Evolutionary conservation across 257 asterid species (phyloP), one percentile per base, ranked within the genome.

Genomic region (Oldenlandia corymbosa): DNA sequence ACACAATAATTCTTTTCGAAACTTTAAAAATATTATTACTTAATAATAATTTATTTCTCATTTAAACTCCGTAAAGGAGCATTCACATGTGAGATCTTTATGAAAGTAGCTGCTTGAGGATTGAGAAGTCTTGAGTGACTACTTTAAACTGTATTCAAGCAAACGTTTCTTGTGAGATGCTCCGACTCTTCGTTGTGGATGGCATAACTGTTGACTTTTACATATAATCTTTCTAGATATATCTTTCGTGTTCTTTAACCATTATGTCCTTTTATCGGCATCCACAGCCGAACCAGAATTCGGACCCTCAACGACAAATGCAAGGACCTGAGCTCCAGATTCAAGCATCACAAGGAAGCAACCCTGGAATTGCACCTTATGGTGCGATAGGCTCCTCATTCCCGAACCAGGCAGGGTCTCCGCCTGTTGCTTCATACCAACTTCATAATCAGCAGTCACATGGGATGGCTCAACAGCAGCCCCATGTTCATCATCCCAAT

Each of bases 271-370:
- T 34, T 49, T 64, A 8, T 55, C 43, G 55, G 54, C 27, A 30
- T 56, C 67, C 76, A 60, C 78, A 86, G 95, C 88, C 90, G 67
- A 78, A 83, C 53, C 71, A 74, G 72, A 85, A 72, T 74, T 91
- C 75, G 68, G 96, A 91, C 60, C 67, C 87, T 42, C 90, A 73
- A 69, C 82, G 93, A 81, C 93, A 85, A 70, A 76, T 77, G 77
- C 58, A 76, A 76, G 80, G 62, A 51, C 70, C 95, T 36, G 95
- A 92, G 67, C 80, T 74, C 71, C 96, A 84, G 74, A 81, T 76
- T 80, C 80, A 75, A 66, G 80, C 21, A n/a, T 63, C 87, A 57
- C 85, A 75, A 59, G 79, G 75, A 57, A 81, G 62, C 73, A 75
- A 62, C 70, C 79, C 73, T 51, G 81, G 72, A 36, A 76, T 77